A percentile compares a stretch with the other conserved stretches of the same genome.
These are phyloP conservation scores for Tilletiopsis washingtonensis DNA, from an alignment of 1,284 basidiomycete genomes.

Conservation along the genomic window DNA sequence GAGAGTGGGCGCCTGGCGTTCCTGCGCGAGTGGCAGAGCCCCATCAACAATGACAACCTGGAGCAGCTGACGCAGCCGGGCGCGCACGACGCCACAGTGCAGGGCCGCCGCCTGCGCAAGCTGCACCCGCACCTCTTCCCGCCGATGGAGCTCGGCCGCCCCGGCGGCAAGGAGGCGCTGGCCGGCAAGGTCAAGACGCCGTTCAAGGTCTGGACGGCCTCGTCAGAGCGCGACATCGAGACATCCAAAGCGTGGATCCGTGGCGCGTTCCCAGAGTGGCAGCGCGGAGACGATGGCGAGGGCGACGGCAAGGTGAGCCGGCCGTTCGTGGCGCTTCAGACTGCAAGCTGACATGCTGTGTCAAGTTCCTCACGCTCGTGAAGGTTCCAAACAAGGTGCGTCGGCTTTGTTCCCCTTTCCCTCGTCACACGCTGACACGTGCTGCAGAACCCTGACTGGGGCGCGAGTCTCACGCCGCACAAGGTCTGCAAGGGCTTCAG, in stretches of 20 bases:
- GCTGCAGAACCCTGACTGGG: slow-evolving; percentile 44
- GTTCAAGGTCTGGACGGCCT: slow-evolving; percentile 48
- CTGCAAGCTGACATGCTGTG: neutral
- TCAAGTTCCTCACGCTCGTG: slow-evolving; percentile 44
- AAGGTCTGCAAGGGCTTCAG: slow-evolving; percentile 48
- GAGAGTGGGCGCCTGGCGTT: slow-evolving; percentile 41
- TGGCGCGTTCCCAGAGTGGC: slow-evolving; percentile 49
- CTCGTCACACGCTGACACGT: neutral
- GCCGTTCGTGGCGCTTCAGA: no score
- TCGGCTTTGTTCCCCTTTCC: neutral
- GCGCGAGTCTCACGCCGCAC: slow-evolving; percentile 49
- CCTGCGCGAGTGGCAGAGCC: slow-evolving; percentile 47
- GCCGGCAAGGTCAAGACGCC: slow-evolving; percentile 6
- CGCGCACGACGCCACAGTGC: slow-evolving; percentile 44
- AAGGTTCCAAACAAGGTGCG: slow-evolving; percentile 49
- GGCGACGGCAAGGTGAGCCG: slow-evolving; percentile 45
- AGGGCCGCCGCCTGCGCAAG: slow-evolving; percentile 46
- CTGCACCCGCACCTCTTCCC: slow-evolving; percentile 49
- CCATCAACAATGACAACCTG: slow-evolving; percentile 61
- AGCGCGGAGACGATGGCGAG: slow-evolving; percentile 47
- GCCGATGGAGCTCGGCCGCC: slow-evolving; percentile 14
- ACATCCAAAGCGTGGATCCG: slow-evolving; percentile 49
- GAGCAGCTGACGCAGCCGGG: slow-evolving; percentile 58
- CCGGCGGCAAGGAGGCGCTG: slow-evolving; percentile 1
- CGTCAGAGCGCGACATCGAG: slow-evolving; percentile 48